phyloP scores from a whole-genome alignment of 2,329 filamentous ascomycete genomes.

The Teratosphaeria gauchensis region DNA sequence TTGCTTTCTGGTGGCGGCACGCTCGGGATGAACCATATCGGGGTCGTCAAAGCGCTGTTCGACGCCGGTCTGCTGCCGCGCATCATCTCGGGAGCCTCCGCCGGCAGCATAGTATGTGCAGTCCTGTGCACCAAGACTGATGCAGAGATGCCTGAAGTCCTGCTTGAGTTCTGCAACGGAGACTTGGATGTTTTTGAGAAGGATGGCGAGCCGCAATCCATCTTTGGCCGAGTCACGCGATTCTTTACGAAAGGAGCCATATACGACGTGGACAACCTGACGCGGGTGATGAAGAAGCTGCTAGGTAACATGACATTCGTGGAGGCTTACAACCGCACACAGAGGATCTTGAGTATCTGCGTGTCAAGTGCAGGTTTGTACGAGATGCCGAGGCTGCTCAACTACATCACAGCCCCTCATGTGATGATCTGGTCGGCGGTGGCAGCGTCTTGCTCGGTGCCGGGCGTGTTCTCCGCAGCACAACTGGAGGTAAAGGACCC shows the following conservation, averaged over 20 bases:
- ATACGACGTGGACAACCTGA: constrained; percentile 75
- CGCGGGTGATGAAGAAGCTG: constrained; percentile 71
- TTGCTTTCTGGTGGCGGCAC: constrained; percentile 85
- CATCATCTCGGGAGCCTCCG: constrained; percentile 85
- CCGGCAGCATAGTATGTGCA: constrained; percentile 76
- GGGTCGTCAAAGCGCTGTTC: constrained; percentile 81
- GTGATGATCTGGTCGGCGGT: constrained; percentile 76
- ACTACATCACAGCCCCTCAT: constrained; percentile 87
- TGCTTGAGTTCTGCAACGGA: constrained; percentile 66
- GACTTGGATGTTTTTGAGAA: constrained; percentile 54
- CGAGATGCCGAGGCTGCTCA: constrained; percentile 74
- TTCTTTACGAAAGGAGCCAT: constrained; percentile 58
- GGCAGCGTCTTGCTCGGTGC: constrained; percentile 1
- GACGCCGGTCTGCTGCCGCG: constrained; percentile 70
- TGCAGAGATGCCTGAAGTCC: constrained; percentile 78
- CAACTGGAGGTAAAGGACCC: constrained; percentile 80
- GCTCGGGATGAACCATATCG: constrained; percentile 82
- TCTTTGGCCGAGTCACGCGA: constrained; percentile 57
- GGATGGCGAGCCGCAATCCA: constrained; percentile 47
- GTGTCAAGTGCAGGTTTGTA: constrained; percentile 67
- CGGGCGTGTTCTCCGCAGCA: background rate
- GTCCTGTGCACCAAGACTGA: constrained; percentile 72
- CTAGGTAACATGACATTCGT: constrained; percentile 84
- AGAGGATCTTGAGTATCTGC: constrained; percentile 83
- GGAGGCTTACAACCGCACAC: constrained; percentile 79